Evolutionary conservation across 2,329 filamentous ascomycete species (phyloP).

Genomic region (Penicillium sp.): DNA sequence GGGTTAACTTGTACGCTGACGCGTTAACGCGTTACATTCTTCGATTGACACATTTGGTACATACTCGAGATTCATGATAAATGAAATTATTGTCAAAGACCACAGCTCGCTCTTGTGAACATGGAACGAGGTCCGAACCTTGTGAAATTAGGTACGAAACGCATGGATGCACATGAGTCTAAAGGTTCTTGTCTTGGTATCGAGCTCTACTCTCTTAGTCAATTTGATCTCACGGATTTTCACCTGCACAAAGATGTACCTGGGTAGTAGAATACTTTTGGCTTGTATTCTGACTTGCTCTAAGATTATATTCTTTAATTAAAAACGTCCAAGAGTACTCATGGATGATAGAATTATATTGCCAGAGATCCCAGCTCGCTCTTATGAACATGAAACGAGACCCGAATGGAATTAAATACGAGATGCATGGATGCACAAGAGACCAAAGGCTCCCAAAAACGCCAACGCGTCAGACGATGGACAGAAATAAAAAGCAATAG

Average conservation of each 20-base stretch:
- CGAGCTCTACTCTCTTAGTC: too few species aligned
- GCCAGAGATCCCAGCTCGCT: not conserved
- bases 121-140: not conserved
- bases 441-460: not conserved
- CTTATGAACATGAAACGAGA: not conserved
- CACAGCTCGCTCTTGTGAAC: not conserved
- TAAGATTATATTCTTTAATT: too few species aligned
- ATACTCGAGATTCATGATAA: not conserved
- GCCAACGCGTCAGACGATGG: not conserved
- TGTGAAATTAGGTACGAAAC: slow-evolving; percentile 1
- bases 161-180: not conserved
- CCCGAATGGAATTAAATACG: not conserved
- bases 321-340: too few species aligned
- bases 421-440: not conserved
- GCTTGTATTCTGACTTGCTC: too few species aligned
- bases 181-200: not conserved
- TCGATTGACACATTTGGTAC: too few species aligned
- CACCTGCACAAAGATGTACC: too few species aligned
- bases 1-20: too few species aligned
- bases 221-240: too few species aligned
- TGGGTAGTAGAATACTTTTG: too few species aligned
- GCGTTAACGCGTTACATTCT: too few species aligned
- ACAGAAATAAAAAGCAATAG: not conserved
- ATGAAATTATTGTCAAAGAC: not conserved
- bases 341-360: not conserved